Base-by-base conservation (phyloP, 2,329 filamentous ascomycete genomes). In the Aureobasidium sp. region DNA sequence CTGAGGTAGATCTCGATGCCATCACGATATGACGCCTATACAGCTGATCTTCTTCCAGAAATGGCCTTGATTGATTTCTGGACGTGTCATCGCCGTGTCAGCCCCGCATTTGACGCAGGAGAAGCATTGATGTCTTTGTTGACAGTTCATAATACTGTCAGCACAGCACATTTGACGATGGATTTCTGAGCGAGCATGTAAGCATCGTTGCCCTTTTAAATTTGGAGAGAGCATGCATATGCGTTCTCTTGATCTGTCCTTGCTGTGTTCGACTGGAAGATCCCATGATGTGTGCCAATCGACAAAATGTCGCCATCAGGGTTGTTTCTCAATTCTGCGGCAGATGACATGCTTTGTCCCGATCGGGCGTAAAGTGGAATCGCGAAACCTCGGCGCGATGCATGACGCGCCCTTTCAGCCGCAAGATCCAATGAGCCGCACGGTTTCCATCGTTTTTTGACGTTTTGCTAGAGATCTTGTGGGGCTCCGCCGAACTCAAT, bases 1-100 rank as follows among this genome's bases (percentile, higher is more conserved):
- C 32, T 38, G 45, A 38, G 12, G 12, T 5, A 8, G 45, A 49
- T 38, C 45, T 32, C 32, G 45, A 49, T 49, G 22, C 29, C 14
- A 30, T 49, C 19, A 16, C 12, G 16, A 24, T 5, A 49, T 49
- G 45, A 49, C 45, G 45, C 22, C 29, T 49, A 49, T 49, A 49
- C 45, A 49, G 45, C 16, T 29, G 45, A 49, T 49, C 45, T 49
- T 49, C 10, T 30, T 6, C 45, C 45, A 10, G 4, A 49, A 8
- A 6, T 3, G 21, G 45, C 22, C 0, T 37, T 38, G 6, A 49
- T 49, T 49, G 32, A 38, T 38, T 38, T 12, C 24, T 38, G 16
- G 3, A 49, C 42, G 42, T 35, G 42, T 47, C 30, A 47, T 47
- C 17, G 11, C 12, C 42, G 30, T 35, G 42, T 21, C 7, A 25